Percentiles rank a stretch among this genome's conserved stretches.
These are phyloP conservation scores for Venturiaceae sp. DNA, from an alignment of 2,329 filamentous ascomycete species.

Conservation along the genomic window DNA sequence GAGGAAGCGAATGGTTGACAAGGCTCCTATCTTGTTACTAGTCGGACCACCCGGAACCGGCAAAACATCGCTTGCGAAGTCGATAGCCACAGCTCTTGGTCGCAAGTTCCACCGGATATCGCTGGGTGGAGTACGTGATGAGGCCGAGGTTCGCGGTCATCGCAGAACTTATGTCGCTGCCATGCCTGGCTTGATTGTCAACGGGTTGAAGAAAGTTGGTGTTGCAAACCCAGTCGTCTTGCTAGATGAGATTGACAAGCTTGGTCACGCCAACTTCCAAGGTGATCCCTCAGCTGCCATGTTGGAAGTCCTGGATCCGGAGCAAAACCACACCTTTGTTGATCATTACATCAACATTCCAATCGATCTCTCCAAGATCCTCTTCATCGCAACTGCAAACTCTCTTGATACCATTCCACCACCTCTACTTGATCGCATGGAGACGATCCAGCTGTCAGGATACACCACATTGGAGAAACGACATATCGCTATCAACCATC, in stretches of 20 bases:
- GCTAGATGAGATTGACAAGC: constrained; percentile 96
- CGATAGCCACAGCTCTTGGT: constrained; percentile 81
- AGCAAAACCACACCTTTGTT: constrained; percentile 90
- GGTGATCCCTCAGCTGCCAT: constrained; percentile 95
- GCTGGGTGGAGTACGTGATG: constrained; percentile 87
- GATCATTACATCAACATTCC: constrained; percentile 97
- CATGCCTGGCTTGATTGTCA: constrained; percentile 95
- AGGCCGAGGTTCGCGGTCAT: constrained; percentile 94
- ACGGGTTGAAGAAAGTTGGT: constrained; percentile 88
- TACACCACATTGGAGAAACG: constrained; percentile 97
- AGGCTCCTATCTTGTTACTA: constrained; percentile 88
- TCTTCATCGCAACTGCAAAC: constrained; percentile 97
- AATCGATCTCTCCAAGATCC: constrained; percentile 88
- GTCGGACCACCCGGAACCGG: constrained; percentile 90
- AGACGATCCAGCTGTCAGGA: constrained; percentile 84
- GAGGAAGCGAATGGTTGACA: constrained; percentile 80
- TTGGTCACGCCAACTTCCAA: constrained; percentile 82
- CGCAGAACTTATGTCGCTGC: constrained; percentile 93
- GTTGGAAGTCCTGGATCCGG: constrained; percentile 94
- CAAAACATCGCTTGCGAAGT: constrained; percentile 91
- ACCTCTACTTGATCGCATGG: constrained; percentile 94
- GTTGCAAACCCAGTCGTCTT: constrained; percentile 93
- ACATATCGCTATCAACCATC: constrained; percentile 83
- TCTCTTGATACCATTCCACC: constrained; percentile 87
- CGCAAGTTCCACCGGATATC: constrained; percentile 97